These are phyloP conservation scores for Zea mays DNA, from an alignment of 176 grass and related monocot genomes.

Conservation along the genomic window Zm-B73-REFERENCE-NAM-5.0 NC_050104.1:3900501-3901000, in stretches of 20 bases:
- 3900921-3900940: not conserved
- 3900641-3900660: constrained; percentile 42
- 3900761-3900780: constrained; percentile 41
- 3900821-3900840: constrained; percentile 47
- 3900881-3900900: constrained; percentile 40
- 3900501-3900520: constrained; percentile 13
- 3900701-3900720: constrained; percentile 62
- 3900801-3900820: constrained; percentile 18
- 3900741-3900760: constrained; percentile 30
- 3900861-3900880: constrained; percentile 46
- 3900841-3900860: constrained; percentile 48
- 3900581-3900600: not conserved
- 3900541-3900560: not conserved
- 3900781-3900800: not conserved
- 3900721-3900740: constrained; percentile 58
- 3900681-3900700: constrained; percentile 53
- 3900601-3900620: not conserved
- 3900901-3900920: constrained; percentile 19
- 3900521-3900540: not conserved
- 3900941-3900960: constrained; percentile 16
- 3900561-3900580: not conserved
- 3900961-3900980: constrained; percentile 29
- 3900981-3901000: constrained; percentile 43
- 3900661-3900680: constrained; percentile 37
- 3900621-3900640: not conserved